Evolutionary conservation across 495 filamentous ascomycete species (phyloP).

Genomic region (Parathielavia appendiculata): DNA sequence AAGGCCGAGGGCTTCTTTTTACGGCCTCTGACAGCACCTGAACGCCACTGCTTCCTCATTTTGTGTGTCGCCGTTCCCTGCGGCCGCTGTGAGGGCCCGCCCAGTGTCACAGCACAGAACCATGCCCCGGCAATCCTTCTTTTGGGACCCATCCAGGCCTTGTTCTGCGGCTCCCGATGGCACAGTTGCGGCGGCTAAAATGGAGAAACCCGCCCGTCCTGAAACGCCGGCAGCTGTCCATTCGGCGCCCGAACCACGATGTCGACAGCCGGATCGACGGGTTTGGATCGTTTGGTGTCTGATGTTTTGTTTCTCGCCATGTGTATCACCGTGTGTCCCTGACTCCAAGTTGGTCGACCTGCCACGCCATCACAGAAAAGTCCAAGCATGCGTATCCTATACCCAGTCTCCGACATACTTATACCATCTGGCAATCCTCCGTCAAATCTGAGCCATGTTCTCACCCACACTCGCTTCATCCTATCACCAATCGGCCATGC

Average conservation of each 20-base stretch:
- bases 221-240: not conserved
- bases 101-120: not conserved
- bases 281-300: not conserved
- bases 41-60: not conserved
- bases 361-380: not conserved
- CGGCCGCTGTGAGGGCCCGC: conserved; percentile 13
- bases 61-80: conserved; percentile 1
- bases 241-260: not conserved
- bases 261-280: not conserved
- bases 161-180: not conserved
- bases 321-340: not conserved
- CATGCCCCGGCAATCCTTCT: not conserved
- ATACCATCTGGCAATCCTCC: not conserved
- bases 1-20: not conserved
- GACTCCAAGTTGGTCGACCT: not conserved
- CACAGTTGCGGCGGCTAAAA: conserved; percentile 8
- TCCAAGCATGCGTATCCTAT: not conserved
- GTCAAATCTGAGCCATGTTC: not conserved
- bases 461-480: conserved; percentile 3
- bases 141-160: not conserved
- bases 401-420: not conserved
- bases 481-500: not conserved
- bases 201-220: not conserved
- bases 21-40: conserved; percentile 6
- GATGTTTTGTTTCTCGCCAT: conserved; percentile 13